Percentiles rank a stretch among this genome's conserved stretches.
phyloP scores from a whole-genome alignment of 805 yeast genomes.

The Candida silvatica region DNA sequence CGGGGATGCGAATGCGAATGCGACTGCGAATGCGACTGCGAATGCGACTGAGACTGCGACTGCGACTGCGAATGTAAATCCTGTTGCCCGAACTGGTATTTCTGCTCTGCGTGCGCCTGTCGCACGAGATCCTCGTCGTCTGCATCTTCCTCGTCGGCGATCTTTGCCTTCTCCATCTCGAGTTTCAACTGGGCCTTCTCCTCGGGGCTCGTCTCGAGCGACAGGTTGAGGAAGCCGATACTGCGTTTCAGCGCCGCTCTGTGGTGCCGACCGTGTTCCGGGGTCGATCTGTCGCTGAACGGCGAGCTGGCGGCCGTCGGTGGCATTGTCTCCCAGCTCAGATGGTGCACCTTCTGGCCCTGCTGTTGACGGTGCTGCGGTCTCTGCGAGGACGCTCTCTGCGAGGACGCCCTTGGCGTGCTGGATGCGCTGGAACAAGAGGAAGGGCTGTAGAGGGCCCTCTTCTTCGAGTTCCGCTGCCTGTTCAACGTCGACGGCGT shows the following conservation, averaged over 20 bases:
- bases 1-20: neutral
- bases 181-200: neutral
- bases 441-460: constrained; percentile 20
- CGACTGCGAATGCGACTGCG: neutral
- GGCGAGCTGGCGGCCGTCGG: constrained; percentile 1
- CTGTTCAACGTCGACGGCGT: constrained; percentile 16
- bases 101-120: too few species aligned
- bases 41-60: neutral
- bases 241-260: constrained; percentile 37
- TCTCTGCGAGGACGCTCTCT: neutral
- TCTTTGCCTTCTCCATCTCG: constrained; percentile 3
- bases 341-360: neutral
- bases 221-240: constrained; percentile 41
- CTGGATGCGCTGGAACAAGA: constrained; percentile 13
- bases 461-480: constrained; percentile 20
- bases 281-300: neutral
- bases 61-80: neutral
- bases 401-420: constrained; percentile 6
- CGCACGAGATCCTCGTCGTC: too few species aligned
- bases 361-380: neutral
- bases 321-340: neutral
- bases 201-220: constrained; percentile 30
- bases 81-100: too few species aligned
- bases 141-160: too few species aligned
- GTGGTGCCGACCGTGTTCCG: constrained; percentile 6